A percentile compares a stretch with the other conserved stretches of the same genome.
Evolutionary conservation across 1,284 basidiomycete species (phyloP).

Genomic region (Marasmius tenuissimus): DNA sequence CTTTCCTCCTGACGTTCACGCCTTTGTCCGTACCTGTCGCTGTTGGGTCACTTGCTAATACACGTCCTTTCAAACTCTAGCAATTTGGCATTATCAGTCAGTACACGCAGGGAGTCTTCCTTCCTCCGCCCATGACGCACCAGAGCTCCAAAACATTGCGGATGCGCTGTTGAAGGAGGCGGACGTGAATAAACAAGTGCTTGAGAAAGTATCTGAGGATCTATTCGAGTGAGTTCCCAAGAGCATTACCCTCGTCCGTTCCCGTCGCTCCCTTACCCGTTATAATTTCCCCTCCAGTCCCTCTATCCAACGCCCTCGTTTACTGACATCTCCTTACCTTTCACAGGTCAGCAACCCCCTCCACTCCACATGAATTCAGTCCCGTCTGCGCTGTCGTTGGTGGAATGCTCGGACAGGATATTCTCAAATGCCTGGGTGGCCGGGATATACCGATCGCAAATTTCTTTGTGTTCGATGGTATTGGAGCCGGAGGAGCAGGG

Average conservation of each 20-base stretch:
- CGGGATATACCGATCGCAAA: conserved; percentile 93
- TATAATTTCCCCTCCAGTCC: background rate
- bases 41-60: background rate
- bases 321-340: background rate
- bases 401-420: conserved; percentile 92
- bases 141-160: conserved; percentile 63
- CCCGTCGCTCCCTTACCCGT: background rate
- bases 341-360: conserved; percentile 57
- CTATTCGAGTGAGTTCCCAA: conserved; percentile 53
- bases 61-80: conserved; percentile 35
- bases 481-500: no score
- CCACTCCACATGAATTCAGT: conserved; percentile 84
- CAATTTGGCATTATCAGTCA: conserved; percentile 82
- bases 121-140: conserved; percentile 41
- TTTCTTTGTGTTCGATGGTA: conserved; percentile 88
- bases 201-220: conserved; percentile 53
- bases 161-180: conserved; percentile 60
- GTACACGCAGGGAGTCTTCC: conserved; percentile 58
- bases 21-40: background rate
- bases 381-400: conserved; percentile 92
- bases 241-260: conserved; percentile 4
- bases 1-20: no score
- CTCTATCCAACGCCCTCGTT: no score
- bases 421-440: conserved; percentile 87
- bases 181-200: conserved; percentile 69